Percentiles rank a stretch among this genome's conserved stretches.
Evolutionary conservation across 345 rosid species (phyloP).

Genomic region (Melastoma malabathricum): DNA sequence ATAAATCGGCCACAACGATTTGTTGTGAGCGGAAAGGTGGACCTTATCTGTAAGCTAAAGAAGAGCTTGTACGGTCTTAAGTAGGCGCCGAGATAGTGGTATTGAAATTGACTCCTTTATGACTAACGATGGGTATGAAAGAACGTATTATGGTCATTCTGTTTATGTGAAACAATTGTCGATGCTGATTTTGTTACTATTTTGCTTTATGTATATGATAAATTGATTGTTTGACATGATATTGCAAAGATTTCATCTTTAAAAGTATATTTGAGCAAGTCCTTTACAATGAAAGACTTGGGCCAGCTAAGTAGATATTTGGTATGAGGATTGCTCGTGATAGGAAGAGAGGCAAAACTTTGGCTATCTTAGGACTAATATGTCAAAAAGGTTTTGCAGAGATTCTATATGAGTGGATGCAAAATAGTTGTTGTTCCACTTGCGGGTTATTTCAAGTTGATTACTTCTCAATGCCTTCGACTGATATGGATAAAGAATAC

Average conservation of each 20-base stretch:
- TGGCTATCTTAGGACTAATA: conserved; percentile 3
- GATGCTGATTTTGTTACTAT: conserved; percentile 1
- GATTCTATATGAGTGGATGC: neutral
- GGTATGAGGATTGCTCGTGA: neutral
- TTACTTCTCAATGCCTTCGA: neutral
- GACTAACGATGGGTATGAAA: neutral
- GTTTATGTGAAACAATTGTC: neutral
- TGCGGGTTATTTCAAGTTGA: neutral
- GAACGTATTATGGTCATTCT: neutral
- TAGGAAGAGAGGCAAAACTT: neutral
- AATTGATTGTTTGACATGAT: conserved; percentile 2
- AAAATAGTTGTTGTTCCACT: neutral
- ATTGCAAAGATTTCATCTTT: neutral
- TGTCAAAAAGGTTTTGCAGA: neutral
- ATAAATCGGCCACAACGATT: no score
- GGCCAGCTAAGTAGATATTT: neutral
- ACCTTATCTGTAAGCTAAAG: neutral
- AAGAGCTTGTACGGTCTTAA: neutral
- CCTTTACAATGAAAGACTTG: neutral
- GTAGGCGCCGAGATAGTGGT: neutral
- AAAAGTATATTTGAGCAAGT: neutral
- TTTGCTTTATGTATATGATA: neutral
- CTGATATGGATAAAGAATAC: neutral
- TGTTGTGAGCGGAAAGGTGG: no score
- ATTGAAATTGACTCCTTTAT: conserved; percentile 2